A percentile compares a stretch with the other conserved stretches of the same genome.
phyloP scores from a whole-genome alignment of 345 rosid genomes.

The Pistacia vera region DNA sequence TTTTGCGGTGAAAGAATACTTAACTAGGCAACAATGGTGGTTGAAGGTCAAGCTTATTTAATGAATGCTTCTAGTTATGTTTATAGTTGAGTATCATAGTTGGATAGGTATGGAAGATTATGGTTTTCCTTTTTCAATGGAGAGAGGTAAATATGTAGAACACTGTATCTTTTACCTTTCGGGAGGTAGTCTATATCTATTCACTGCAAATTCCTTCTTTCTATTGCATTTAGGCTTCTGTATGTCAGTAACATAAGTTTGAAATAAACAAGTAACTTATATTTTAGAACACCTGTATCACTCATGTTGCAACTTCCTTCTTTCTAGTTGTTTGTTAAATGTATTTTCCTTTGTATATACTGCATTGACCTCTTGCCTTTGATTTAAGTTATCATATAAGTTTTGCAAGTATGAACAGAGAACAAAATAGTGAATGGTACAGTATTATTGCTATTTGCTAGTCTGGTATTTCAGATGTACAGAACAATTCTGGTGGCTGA shows the following conservation, averaged over 20 bases:
- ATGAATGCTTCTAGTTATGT: neutral
- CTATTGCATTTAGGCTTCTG: conserved; percentile 3
- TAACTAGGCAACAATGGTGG: conserved; percentile 1
- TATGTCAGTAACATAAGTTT: neutral
- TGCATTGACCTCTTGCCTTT: neutral
- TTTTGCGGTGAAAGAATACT: conserved; percentile 12
- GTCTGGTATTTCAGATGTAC: too few relatives aligned
- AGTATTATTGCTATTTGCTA: too few relatives aligned
- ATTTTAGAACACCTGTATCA: neutral
- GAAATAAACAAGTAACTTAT: neutral
- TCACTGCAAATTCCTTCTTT: conserved; percentile 8
- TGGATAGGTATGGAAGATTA: neutral
- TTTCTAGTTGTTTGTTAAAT: too few relatives aligned
- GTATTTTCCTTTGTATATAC: too few relatives aligned
- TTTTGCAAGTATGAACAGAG: neutral
- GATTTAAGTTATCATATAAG: too few relatives aligned
- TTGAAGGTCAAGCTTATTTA: neutral
- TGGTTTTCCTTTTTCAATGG: neutral
- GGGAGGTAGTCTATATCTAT: neutral
- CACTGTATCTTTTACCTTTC: neutral
- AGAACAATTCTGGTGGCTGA: too few relatives aligned
- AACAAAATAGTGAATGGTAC: too few relatives aligned
- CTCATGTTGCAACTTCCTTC: neutral
- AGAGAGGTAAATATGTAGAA: conserved; percentile 1
- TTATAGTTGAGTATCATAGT: neutral